Conservation (phyloP, 1,284 basidiomycete genomes). For the Psilocybe mexicana region DNA sequence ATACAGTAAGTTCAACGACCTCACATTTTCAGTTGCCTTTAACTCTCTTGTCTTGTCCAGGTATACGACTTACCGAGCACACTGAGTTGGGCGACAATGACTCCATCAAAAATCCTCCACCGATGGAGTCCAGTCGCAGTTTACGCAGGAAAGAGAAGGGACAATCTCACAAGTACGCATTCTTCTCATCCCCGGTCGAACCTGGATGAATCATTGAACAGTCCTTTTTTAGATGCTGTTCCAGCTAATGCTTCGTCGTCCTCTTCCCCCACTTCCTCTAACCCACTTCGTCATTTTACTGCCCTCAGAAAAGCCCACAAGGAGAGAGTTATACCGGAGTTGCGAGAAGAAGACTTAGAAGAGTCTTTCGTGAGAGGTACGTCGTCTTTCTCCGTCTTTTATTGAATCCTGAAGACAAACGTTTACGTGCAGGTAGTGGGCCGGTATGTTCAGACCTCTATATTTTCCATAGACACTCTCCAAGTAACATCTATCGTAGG, state of each 20-base stretch:
- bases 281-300: constrained; percentile 52
- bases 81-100: constrained; percentile 79
- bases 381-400: constrained; percentile 17
- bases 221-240: constrained; percentile 42
- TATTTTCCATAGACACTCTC: constrained; percentile 18
- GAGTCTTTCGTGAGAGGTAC: constrained; percentile 78
- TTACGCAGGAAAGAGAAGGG: constrained; percentile 41
- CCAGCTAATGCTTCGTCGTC: constrained; percentile 30
- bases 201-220: constrained; percentile 26
- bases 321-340: constrained; percentile 59
- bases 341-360: constrained; percentile 72
- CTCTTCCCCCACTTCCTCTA: constrained; percentile 21
- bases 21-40: not conserved
- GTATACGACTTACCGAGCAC: constrained; percentile 61
- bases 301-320: constrained; percentile 68
- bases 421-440: constrained; percentile 60
- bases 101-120: constrained; percentile 57
- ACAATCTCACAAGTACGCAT: constrained; percentile 34
- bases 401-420: not conserved
- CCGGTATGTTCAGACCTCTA: constrained; percentile 46
- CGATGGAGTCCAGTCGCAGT: constrained; percentile 45
- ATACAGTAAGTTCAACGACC: constrained; percentile 50
- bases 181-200: constrained; percentile 1
- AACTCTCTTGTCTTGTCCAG: constrained; percentile 34
- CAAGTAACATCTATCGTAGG: constrained; percentile 38